Evolutionary conservation across 148 eudicot genomes (phyloP), one percentile per base, ranked within the genome.

Genomic region (Linanthus parryae): DNA sequence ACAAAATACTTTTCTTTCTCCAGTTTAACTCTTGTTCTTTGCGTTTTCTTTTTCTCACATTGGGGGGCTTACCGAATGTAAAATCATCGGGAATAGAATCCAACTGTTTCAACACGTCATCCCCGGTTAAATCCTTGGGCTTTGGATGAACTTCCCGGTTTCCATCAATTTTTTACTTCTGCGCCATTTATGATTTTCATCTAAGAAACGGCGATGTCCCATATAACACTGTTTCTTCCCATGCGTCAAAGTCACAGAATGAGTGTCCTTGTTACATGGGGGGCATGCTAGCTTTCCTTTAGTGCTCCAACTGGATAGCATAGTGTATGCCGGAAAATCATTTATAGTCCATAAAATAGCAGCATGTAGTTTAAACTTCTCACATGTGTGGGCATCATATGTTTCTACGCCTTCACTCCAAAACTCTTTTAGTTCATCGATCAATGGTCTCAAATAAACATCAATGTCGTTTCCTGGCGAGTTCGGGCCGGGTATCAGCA

Each of bases 341-440:
- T 21, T 21, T 12, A 44, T 44, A 5, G 48, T 44, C n/a, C n/a
- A n/a, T n/a, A n/a, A n/a, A n/a, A n/a, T n/a, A n/a, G n/a, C n/a
- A n/a, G n/a, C n/a, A n/a, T 35, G 34, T 7, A 58, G 14, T 18
- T 10, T 5, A 44, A 23, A 49, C 17, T 0, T 58, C 25, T 30
- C 25, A 4, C 35, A 2, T 19, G 27, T 15, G 11, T 12, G 4
- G 14, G 21, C 27, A 36, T 48, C 54, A 4, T 36, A 58, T 4
- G 24, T 47, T 3, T 5, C 16, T 1, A 45, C 37, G 13, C 46
- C 63, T 21, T 15, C 31, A n/a, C 2, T 22, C 45, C 44, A 59
- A 17, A 59, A 26, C 8, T 18, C 9, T 37, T 36, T 35, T 28
- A 59, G 20, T 25, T 48, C 63, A 27, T 48, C 45, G 21, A 59